phyloP scores from a whole-genome alignment of 2,329 filamentous ascomycete genomes.

The Exophiala sp. region DNA sequence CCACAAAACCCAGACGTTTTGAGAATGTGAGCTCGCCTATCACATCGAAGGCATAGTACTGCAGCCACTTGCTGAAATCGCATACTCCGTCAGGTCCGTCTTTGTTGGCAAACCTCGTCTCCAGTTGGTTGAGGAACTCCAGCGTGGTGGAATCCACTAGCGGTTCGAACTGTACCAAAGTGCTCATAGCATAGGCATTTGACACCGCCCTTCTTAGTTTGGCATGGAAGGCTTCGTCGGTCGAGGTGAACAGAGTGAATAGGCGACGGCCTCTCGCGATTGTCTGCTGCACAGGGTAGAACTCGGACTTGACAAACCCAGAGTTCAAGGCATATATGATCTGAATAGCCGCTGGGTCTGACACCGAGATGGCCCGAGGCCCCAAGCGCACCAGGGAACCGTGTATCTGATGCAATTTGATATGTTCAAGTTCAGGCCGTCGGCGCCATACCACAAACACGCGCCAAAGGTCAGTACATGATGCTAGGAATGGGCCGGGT shows the following conservation, averaged over 20 bases:
- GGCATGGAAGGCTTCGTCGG: slow-evolving; percentile 41
- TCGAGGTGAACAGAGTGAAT: slow-evolving; percentile 36
- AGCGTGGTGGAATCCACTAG: slow-evolving; percentile 72
- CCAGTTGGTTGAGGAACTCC: slow-evolving; percentile 63
- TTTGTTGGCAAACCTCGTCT: slow-evolving; percentile 52
- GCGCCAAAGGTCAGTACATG: slow-evolving; percentile 29
- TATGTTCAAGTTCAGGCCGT: slow-evolving; percentile 27
- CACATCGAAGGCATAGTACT: slow-evolving; percentile 36
- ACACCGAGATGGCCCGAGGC: slow-evolving; percentile 32
- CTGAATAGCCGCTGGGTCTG: slow-evolving; percentile 19
- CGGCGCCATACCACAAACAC: slow-evolving; percentile 28
- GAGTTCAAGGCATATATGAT: slow-evolving; percentile 25
- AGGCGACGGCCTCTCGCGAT: slow-evolving; percentile 29
- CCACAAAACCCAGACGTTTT: slow-evolving; percentile 34
- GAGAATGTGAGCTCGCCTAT: slow-evolving; percentile 36
- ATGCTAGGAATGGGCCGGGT: slow-evolving; percentile 31
- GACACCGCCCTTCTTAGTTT: slow-evolving; percentile 39
- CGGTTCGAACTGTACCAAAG: slow-evolving; percentile 51
- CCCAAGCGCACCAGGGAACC: slow-evolving; percentile 32
- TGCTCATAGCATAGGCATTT: slow-evolving; percentile 41
- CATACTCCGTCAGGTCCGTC: slow-evolving; percentile 5
- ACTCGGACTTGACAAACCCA: slow-evolving; percentile 23
- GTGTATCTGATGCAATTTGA: slow-evolving; percentile 29
- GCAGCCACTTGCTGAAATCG: slow-evolving; percentile 40
- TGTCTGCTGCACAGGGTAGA: slow-evolving; percentile 32